phyloP scores from a whole-genome alignment of 768 basidiomycete genomes.

The Leccinum variicolor region DNA sequence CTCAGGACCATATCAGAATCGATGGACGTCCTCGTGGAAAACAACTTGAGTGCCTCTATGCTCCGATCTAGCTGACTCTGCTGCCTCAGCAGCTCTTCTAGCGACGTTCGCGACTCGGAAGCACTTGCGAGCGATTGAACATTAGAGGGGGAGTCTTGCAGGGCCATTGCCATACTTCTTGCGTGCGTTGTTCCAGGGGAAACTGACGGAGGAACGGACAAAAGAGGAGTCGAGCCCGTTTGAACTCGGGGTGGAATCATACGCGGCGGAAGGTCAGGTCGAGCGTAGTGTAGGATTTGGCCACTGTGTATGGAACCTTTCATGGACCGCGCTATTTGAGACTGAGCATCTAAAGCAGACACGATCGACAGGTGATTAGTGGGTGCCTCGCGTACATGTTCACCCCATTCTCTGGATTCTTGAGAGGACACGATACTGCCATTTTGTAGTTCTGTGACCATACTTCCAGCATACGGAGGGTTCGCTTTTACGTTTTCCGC shows the following conservation, averaged over 20 bases:
- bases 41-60: slow-evolving; percentile 54
- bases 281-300: slow-evolving; percentile 1
- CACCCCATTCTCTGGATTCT: slow-evolving; percentile 7
- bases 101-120: slow-evolving; percentile 32
- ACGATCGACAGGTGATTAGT: not conserved
- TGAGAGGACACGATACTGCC: slow-evolving; percentile 3
- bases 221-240: not conserved
- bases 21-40: slow-evolving; percentile 29
- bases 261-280: not conserved
- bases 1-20: slow-evolving; percentile 33
- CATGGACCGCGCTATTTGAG: slow-evolving; percentile 2
- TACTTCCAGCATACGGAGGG: slow-evolving; percentile 2
- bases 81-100: slow-evolving; percentile 54
- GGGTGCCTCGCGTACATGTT: slow-evolving; percentile 4
- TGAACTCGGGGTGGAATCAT: slow-evolving; percentile 1
- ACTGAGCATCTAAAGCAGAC: slow-evolving; percentile 9
- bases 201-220: not conserved
- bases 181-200: not conserved
- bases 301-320: slow-evolving; percentile 6
- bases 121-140: slow-evolving; percentile 16
- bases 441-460: not conserved
- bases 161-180: not conserved
- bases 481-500: slow-evolving; percentile 27
- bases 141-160: slow-evolving; percentile 40
- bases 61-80: slow-evolving; percentile 63